Evolutionary conservation across 176 grass and related monocot species (phyloP).

Genomic region (Ananas comosus): DNA sequence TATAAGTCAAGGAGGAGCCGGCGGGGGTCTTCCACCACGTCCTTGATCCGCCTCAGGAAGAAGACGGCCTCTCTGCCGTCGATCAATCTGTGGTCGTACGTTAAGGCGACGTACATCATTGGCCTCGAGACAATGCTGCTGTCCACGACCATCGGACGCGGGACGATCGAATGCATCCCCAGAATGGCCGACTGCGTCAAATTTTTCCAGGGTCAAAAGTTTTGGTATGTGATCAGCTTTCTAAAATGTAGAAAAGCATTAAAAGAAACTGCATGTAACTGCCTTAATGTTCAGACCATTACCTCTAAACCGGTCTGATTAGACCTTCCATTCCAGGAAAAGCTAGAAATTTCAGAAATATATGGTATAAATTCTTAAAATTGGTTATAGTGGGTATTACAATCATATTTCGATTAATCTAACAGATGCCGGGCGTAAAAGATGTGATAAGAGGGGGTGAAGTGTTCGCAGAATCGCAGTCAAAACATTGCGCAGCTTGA

Average conservation of each 20-base stretch:
- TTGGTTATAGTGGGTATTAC: too few species aligned
- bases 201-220: background rate
- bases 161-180: slow-evolving; percentile 75
- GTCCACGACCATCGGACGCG: slow-evolving; percentile 55
- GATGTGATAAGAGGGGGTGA: too few species aligned
- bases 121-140: slow-evolving; percentile 51
- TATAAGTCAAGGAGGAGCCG: slow-evolving; percentile 72
- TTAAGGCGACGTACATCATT: slow-evolving; percentile 76
- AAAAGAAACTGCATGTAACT: background rate
- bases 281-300: too few species aligned
- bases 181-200: slow-evolving; percentile 66
- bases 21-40: slow-evolving; percentile 73
- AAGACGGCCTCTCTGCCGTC: slow-evolving; percentile 77
- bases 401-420: too few species aligned
- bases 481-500: too few species aligned
- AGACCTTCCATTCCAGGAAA: too few species aligned
- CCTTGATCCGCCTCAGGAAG: slow-evolving; percentile 81
- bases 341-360: too few species aligned
- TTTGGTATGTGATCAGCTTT: background rate
- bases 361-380: too few species aligned
- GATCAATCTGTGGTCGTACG: slow-evolving; percentile 71
- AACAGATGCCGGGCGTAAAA: too few species aligned
- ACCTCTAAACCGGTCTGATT: too few species aligned
- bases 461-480: too few species aligned
- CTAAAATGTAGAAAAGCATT: background rate